A percentile compares a stretch with the other conserved stretches of the same genome.
These are phyloP conservation scores for Mortierella sp. DNA, from an alignment of 371 early-diverging fungal genomes.

Conservation along the genomic window DNA sequence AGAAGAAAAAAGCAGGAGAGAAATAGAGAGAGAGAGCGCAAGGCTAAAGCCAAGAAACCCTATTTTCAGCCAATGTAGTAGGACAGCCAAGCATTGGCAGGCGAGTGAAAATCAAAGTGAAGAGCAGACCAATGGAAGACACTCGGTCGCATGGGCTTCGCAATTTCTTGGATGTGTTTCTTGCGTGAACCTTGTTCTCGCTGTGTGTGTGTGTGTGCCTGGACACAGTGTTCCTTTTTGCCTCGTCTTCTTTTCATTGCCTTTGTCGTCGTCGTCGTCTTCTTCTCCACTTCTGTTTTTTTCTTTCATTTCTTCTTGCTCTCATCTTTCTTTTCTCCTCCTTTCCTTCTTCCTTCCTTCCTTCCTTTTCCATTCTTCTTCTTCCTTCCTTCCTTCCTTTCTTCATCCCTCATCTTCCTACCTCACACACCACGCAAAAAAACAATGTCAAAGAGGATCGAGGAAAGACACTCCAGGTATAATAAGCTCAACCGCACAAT, in stretches of 20 bases:
- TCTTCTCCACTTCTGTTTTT: background rate
- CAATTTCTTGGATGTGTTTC: background rate
- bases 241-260: background rate
- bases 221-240: background rate
- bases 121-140: background rate
- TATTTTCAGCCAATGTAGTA: background rate
- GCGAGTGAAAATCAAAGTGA: background rate
- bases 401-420: background rate
- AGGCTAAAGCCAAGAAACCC: constrained; percentile 2
- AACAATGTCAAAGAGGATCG: constrained; percentile 51
- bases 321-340: background rate
- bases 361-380: background rate
- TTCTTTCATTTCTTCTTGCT: background rate
- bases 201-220: background rate
- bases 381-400: background rate
- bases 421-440: background rate
- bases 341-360: background rate
- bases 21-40: constrained; percentile 1
- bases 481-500: background rate
- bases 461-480: constrained; percentile 54
- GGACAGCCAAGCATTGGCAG: background rate
- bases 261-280: background rate
- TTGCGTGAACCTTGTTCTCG: background rate
- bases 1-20: background rate
- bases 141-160: background rate